Evolutionary conservation across 1,139 yeast species (phyloP).

Genomic region (Debaryomycetaceae sp.): DNA sequence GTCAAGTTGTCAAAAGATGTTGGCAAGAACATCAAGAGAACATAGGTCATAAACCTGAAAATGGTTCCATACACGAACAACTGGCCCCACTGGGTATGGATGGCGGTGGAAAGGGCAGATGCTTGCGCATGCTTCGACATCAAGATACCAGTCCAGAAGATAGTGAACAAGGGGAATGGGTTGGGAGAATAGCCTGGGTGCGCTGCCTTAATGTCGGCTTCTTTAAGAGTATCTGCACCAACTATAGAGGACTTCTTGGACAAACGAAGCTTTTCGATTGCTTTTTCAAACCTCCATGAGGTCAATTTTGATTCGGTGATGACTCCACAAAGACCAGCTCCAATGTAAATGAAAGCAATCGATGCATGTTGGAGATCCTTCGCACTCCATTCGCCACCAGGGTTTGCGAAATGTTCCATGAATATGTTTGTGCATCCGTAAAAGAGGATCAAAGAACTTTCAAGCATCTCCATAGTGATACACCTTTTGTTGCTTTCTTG

Average conservation of each 20-base stretch:
- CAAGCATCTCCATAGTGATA: slow-evolving; percentile 81
- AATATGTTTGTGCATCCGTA: slow-evolving; percentile 88
- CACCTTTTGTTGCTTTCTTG: slow-evolving; percentile 29
- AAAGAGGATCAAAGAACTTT: slow-evolving; percentile 71
- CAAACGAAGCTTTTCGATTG: slow-evolving; percentile 19
- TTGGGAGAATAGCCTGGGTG: slow-evolving; percentile 79
- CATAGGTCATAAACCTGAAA: slow-evolving; percentile 67
- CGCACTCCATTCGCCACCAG: slow-evolving; percentile 84
- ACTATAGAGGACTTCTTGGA: slow-evolving; percentile 9
- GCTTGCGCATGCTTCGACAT: slow-evolving; percentile 96
- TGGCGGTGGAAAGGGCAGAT: slow-evolving; percentile 64
- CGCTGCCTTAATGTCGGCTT: slow-evolving; percentile 40
- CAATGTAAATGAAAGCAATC: slow-evolving; percentile 90
- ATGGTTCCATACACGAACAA: slow-evolving; percentile 73
- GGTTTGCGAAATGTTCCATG: slow-evolving; percentile 71
- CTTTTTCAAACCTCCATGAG: slow-evolving; percentile 43
- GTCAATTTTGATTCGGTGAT: slow-evolving; percentile 61
- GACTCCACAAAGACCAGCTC: slow-evolving; percentile 89
- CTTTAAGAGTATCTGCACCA: no score
- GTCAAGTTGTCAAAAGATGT: slow-evolving; percentile 22
- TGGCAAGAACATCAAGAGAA: slow-evolving; percentile 53
- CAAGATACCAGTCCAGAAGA: slow-evolving; percentile 94
- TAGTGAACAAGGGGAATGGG: slow-evolving; percentile 89
- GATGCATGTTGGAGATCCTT: slow-evolving; percentile 94
- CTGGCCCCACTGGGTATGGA: slow-evolving; percentile 92